Evolutionary conservation across 108 stramenopile species (phyloP), one percentile per base, ranked within the genome.

Genomic region (Licmophora abbreviata): DNA sequence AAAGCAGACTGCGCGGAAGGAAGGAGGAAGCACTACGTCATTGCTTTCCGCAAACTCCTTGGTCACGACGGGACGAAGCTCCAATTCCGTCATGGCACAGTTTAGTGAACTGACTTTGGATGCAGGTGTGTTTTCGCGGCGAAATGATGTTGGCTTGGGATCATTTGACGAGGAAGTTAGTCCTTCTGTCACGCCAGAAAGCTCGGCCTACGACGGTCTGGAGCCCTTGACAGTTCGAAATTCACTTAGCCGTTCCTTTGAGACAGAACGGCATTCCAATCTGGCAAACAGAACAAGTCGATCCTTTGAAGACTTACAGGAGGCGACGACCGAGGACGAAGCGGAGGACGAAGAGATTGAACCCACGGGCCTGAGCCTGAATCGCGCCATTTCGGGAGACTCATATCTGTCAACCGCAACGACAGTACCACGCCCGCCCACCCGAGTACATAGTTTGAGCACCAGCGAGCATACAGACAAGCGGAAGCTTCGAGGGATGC

Each of bases 101-200:
- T 40, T 40, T 40, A 40, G 38, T 40, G 38, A 40, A 18, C 38
- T 40, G 18, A 40, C 38, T 4, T 40, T 40, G 5, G 38, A 15
- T 3, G 38, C 15, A 5, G 38, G 38, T 2, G 20, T 40, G 15
- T 40, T 40, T 18, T 15, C 38, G 15, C 18, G 20, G 15, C 15
- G 15, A 3, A 20, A 40, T 3, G 38, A 40, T 40, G 38, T 18
- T 18, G 38, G 5, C 20, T n/a, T n/a, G n/a, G n/a, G n/a, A n/a
- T n/a, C n/a, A n/a, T n/a, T n/a, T n/a, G n/a, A n/a, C n/a, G 38
- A 40, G 38, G 15, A 15, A 5, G 38, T 18, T 18, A 40, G 38
- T 20, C 38, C 38, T 20, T 40, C 38, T 3, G 38, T 40, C 3
- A 18, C 38, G 3, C 20, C 38, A 40, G 38, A 40, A 40, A 20